Base-by-base conservation (phyloP, 75 land plant species). In the Selaginella tamariscina region DNA sequence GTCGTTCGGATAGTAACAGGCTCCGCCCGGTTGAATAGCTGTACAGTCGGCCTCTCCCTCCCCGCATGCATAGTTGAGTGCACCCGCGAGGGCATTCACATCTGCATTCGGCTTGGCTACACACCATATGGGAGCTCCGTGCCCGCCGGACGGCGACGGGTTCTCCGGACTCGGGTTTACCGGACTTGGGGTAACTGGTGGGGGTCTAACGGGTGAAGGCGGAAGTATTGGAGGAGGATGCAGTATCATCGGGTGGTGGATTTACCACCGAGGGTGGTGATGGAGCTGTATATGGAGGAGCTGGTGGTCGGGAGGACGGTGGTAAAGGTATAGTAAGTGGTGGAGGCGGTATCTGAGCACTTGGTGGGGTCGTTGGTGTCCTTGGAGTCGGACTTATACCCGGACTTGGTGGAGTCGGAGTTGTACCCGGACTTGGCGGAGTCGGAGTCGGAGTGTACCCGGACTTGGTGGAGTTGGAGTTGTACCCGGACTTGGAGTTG, bases 1-100 rank as follows among this genome's bases (percentile, higher is more conserved):
- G 24, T 66, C 85, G 31, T 88, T 79, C 0, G 88, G 93, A 20
- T n/a, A 64, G 67, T 31, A 81, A 71, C 93, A 88, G 18, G 82
- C 65, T 33, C 75, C 74, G 0, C 88, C 88, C 1, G 65, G 23
- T 33, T 78, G 79, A 63, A 88, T 27, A 2, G 77, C 56, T 1
- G 71, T 57, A 69, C 93, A 88, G 64, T 88, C 86, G 20, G 81
- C 88, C 0, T 83, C 88, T 0, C 78, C 78, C 23, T 72, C 56
- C 1, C 79, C 79, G 39, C 79, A 77, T 0, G 79, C 79, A 59
- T 8, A 59, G 26, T n/a, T 21, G 23, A 59, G 21, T 9, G 62
- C 62, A 23, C 8, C 26, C 21, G 62, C 62, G 8, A 59, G 26
- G 21, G 62, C 2, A 5, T 8, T 59, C 8, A 5, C 24, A n/a